These are phyloP conservation scores for Litchi chinensis DNA, from an alignment of 345 rosid species.

Conservation along the genomic window DNA sequence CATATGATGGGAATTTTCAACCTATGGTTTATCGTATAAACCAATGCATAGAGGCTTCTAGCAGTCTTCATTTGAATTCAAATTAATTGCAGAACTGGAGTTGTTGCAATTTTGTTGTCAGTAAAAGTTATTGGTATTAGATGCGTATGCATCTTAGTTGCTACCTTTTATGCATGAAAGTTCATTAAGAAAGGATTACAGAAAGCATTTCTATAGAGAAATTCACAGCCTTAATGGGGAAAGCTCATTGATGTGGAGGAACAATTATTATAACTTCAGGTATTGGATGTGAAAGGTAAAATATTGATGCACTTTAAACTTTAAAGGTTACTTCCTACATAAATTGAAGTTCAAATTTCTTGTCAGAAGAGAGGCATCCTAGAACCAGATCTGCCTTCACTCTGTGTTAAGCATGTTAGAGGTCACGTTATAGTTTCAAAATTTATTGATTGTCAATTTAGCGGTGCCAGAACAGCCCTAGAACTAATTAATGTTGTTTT, in stretches of 20 bases:
- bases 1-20: not conserved
- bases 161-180: too few species aligned
- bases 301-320: not conserved
- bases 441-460: too few species aligned
- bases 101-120: too few species aligned
- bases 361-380: not conserved
- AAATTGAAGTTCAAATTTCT: not conserved
- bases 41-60: not conserved
- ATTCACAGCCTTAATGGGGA: too few species aligned
- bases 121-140: too few species aligned
- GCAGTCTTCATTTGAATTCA: not conserved
- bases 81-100: not conserved
- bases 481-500: too few species aligned
- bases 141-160: too few species aligned
- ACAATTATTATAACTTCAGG: not conserved
- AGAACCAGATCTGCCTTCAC: not conserved
- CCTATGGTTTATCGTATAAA: not conserved
- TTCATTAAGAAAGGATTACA: too few species aligned
- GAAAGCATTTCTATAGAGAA: too few species aligned
- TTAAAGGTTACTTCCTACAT: not conserved
- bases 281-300: not conserved
- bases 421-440: not conserved
- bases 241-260: too few species aligned
- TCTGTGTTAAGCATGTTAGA: not conserved
- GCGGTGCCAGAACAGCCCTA: too few species aligned